A percentile compares a stretch with the other conserved stretches of the same genome.
Evolutionary conservation across 768 basidiomycete species (phyloP).

Genomic region (Russula sp.): DNA sequence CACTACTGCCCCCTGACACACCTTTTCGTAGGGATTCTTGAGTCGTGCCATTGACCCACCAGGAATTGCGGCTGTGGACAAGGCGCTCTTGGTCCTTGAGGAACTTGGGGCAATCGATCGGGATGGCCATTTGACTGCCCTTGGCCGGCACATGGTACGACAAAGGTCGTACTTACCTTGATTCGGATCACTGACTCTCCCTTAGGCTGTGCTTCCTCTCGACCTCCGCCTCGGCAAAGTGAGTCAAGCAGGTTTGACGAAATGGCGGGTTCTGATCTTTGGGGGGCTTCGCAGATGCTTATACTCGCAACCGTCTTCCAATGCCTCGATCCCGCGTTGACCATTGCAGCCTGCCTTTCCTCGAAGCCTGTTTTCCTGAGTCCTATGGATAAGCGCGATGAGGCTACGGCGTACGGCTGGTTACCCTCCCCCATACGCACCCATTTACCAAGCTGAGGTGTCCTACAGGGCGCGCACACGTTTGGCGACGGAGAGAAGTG

Average conservation of each 20-base stretch:
- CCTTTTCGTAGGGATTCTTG: constrained; percentile 45
- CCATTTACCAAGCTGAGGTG: neutral
- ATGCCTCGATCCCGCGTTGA: constrained; percentile 75
- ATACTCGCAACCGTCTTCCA: constrained; percentile 77
- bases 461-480: constrained; percentile 55
- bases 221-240: constrained; percentile 87
- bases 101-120: constrained; percentile 73
- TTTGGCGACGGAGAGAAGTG: constrained; percentile 69
- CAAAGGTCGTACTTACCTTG: neutral
- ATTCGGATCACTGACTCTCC: neutral
- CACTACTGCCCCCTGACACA: neutral
- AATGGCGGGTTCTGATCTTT: neutral
- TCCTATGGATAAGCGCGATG: constrained; percentile 79
- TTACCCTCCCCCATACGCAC: neutral
- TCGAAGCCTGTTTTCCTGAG: constrained; percentile 81
- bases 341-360: constrained; percentile 75
- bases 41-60: constrained; percentile 81
- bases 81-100: constrained; percentile 63
- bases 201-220: constrained; percentile 74
- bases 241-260: neutral
- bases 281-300: constrained; percentile 57
- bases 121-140: constrained; percentile 60
- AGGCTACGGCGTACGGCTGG: constrained; percentile 52
- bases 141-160: constrained; percentile 72
- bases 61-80: constrained; percentile 61